These are phyloP conservation scores for Vicia faba DNA, from an alignment of 306 rosid genomes.

Conservation along the genomic window DNA sequence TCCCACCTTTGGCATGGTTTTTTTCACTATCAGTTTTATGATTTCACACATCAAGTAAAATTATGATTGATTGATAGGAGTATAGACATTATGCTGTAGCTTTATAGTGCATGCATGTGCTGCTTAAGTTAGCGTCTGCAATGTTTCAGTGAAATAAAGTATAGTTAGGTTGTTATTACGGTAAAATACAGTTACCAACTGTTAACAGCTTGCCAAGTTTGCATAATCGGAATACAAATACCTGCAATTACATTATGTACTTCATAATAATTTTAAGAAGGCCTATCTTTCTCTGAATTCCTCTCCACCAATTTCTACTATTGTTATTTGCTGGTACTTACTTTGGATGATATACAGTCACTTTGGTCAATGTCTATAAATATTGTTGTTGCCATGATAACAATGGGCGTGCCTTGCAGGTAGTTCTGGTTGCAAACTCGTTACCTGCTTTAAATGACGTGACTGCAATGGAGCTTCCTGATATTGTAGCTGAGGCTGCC, in stretches of 20 bases:
- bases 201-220: not conserved
- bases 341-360: conserved; percentile 1
- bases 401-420: conserved; percentile 51
- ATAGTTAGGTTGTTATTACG: not conserved
- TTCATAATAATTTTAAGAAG: not conserved
- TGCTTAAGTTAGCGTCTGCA: not conserved
- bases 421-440: conserved; percentile 94
- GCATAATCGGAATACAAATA: not conserved
- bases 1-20: not conserved
- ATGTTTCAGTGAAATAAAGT: not conserved
- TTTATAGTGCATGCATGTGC: not conserved
- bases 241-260: not conserved
- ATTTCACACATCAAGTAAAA: conserved; percentile 3
- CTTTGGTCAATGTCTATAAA: conserved; percentile 18
- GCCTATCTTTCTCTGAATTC: not conserved
- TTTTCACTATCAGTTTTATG: conserved; percentile 13
- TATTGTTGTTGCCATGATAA: conserved; percentile 19
- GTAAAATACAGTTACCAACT: not conserved
- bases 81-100: not conserved
- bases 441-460: conserved; percentile 95
- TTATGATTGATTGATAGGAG: conserved; percentile 7
- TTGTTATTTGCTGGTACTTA: conserved; percentile 4
- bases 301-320: not conserved
- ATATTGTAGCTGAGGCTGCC: conserved; percentile 95
- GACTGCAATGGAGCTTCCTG: conserved; percentile 98